Evolutionary conservation across 371 early-diverging fungal species (phyloP).

Genomic region (Pancytospora epiphaga): DNA sequence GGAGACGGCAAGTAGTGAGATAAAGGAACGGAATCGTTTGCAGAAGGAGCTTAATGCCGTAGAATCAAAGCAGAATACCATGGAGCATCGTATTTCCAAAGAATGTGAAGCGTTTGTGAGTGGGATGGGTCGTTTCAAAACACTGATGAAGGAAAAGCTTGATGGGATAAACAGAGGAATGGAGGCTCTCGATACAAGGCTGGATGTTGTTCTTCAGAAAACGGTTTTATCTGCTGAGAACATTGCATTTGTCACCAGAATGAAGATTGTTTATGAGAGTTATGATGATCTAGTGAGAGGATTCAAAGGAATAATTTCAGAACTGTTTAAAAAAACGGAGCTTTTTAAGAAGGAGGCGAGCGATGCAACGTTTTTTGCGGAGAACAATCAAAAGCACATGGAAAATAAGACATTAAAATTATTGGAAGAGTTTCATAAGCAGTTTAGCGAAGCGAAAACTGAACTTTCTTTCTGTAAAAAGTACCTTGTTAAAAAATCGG

Average conservation of each 20-base stretch:
- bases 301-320: constrained; percentile 22
- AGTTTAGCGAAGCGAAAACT: constrained; percentile 50
- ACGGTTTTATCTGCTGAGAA: constrained; percentile 7
- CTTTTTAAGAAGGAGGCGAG: constrained; percentile 38
- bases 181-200: neutral
- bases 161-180: neutral
- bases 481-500: constrained; percentile 52
- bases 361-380: constrained; percentile 43
- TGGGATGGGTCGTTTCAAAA: neutral
- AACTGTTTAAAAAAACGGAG: constrained; percentile 28
- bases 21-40: neutral
- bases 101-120: neutral
- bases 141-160: neutral
- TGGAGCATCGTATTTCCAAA: neutral
- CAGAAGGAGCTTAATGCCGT: neutral
- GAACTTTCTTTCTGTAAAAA: constrained; percentile 39
- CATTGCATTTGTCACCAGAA: constrained; percentile 1
- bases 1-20: neutral
- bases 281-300: constrained; percentile 22
- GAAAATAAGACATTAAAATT: constrained; percentile 28
- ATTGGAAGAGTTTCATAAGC: constrained; percentile 42
- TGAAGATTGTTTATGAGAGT: neutral
- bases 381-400: constrained; percentile 35
- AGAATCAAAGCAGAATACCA: neutral
- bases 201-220: neutral